Base-by-base conservation (phyloP, 1,284 basidiomycete species). In the Trametes pubescens region DNA sequence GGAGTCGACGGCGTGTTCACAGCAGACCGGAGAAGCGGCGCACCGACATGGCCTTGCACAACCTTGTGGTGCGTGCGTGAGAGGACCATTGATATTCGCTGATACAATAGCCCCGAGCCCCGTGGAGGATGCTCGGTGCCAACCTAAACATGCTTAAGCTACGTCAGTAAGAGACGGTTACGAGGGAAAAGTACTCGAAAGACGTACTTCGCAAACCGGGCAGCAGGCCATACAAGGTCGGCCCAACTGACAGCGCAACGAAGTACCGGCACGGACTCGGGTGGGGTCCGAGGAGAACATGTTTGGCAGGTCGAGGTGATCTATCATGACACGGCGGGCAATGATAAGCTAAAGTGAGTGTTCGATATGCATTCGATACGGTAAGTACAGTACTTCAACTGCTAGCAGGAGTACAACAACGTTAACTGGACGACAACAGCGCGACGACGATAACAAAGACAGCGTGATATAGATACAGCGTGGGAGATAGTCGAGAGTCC, bases 391-490 rank as follows among this genome's bases (percentile, higher is more conserved):
- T 32, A 32, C 29, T 32, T 4, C 60, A 37, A 51, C 60, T 51
- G 60, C 60, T 61, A 61, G 60, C 60, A 61, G 59, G 38, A 34
- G 53, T 64, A 53, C 35, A 56, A 29, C 51, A 47, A 32, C 43
- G 43, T 64, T 32, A 51, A 55, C 24, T 37, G 46, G 35, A 59
- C 38, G 49, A 64, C 52, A 64, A 49, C 44, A 54, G 62, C 40
- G 43, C 38, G 37, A 46, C 47, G 47, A 58, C 51, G 52, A 58
- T 51, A 38, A 58, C 59, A 51, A 46, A 59, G 51, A 52, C 57
- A 65, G 57, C 62, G 38, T 38, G 56, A 48, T 59, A 65, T 61
- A 61, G 62, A 65, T 65, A 65, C 64, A 65, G 52, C 35, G 56
- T 47, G 26, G 40, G 35, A 35, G 32, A 37, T 24, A 9, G 46